These are phyloP conservation scores for Rasamsonia emersonii DNA, from an alignment of 2,329 filamentous ascomycete species.

Conservation along the genomic window DNA sequence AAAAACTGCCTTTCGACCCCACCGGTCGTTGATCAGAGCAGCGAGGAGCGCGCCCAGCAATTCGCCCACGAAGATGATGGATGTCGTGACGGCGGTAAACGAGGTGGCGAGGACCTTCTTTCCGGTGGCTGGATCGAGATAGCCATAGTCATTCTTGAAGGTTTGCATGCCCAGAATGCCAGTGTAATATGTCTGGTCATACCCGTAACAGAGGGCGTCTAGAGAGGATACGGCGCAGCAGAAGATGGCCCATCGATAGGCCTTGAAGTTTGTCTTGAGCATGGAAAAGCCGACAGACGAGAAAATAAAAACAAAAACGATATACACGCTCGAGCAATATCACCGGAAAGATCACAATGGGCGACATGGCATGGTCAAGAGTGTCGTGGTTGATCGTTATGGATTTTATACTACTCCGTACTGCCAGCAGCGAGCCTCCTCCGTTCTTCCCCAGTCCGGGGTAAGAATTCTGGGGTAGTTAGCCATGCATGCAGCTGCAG, in stretches of 20 bases:
- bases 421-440: too few relatives aligned
- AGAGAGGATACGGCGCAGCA: conserved; percentile 20
- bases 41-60: conserved; percentile 26
- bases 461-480: too few relatives aligned
- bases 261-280: conserved; percentile 13
- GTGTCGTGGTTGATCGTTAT: too few relatives aligned
- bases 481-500: too few relatives aligned
- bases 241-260: conserved; percentile 16
- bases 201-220: conserved; percentile 20
- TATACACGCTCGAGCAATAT: too few relatives aligned
- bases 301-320: too few relatives aligned
- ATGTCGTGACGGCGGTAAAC: conserved; percentile 27
- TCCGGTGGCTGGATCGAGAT: conserved; percentile 11
- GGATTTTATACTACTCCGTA: too few relatives aligned
- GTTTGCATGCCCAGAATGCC: conserved; percentile 19
- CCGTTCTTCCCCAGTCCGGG: too few relatives aligned
- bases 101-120: conserved; percentile 13
- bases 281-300: neutral
- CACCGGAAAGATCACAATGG: too few relatives aligned
- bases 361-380: too few relatives aligned
- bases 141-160: conserved; percentile 18
- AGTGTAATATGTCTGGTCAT: conserved; percentile 22
- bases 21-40: conserved; percentile 30
- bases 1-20: conserved; percentile 28
- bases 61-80: conserved; percentile 34